A percentile compares a stretch with the other conserved stretches of the same genome.
phyloP scores from a whole-genome alignment of 805 yeast species.

The Citeromyces nyonsensis region DNA sequence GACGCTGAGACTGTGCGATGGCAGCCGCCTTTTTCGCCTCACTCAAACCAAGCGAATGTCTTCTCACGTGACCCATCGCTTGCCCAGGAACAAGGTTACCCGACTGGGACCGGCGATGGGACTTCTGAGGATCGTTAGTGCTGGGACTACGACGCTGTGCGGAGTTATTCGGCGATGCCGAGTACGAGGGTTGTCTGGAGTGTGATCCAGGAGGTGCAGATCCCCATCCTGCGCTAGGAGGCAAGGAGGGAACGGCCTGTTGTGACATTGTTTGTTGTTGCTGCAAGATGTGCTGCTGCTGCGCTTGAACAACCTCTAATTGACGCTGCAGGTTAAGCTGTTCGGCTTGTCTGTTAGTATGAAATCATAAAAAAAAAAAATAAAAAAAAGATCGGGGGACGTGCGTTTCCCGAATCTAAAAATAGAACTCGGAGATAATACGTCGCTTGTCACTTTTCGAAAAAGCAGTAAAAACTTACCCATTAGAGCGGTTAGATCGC shows the following conservation, averaged over 20 bases:
- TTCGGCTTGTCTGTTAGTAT: slow-evolving; percentile 31
- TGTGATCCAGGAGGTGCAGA: slow-evolving; percentile 6
- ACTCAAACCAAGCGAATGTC: slow-evolving; percentile 82
- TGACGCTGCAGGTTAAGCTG: slow-evolving; percentile 84
- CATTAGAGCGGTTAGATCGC: slow-evolving; percentile 87
- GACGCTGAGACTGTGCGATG: slow-evolving; percentile 63
- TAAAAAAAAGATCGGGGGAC: slow-evolving; percentile 5
- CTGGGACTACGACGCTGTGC: slow-evolving; percentile 12
- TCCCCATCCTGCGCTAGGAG: too few relatives aligned
- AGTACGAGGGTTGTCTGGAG: slow-evolving; percentile 6
- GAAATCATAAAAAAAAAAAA: neutral
- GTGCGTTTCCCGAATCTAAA: neutral
- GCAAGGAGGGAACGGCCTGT: slow-evolving; percentile 7
- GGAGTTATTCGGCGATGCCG: slow-evolving; percentile 6
- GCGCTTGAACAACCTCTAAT: slow-evolving; percentile 80
- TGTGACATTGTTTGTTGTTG: slow-evolving; percentile 25
- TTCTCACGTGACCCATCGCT: slow-evolving; percentile 63
- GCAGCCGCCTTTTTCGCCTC: slow-evolving; percentile 98
- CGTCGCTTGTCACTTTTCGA: neutral
- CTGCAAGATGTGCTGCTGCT: slow-evolving; percentile 77
- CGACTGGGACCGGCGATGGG: slow-evolving; percentile 31
- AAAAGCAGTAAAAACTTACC: slow-evolving; percentile 20
- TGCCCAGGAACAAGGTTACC: slow-evolving; percentile 5
- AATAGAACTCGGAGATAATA: neutral
- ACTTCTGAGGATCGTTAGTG: slow-evolving; percentile 4